Percentiles rank a stretch among this genome's conserved stretches.
Evolutionary conservation across 2,329 filamentous ascomycete species (phyloP).

Genomic region (Colletotrichum cuscutae): DNA sequence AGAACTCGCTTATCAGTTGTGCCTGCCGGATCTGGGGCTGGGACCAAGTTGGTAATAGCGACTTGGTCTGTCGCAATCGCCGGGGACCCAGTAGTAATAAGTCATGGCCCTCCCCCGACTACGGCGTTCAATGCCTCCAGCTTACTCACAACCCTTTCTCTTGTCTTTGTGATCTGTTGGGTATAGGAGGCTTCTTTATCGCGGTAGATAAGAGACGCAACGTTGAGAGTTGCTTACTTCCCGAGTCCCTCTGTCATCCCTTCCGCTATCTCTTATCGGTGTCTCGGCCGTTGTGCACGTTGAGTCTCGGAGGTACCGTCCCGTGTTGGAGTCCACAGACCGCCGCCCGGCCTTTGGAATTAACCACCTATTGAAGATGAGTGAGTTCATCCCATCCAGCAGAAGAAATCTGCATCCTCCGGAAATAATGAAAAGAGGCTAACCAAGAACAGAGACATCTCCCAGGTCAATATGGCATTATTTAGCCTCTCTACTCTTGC

Average conservation of each 20-base stretch:
- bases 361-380: slow-evolving; percentile 16
- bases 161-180: background rate
- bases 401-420: background rate
- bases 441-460: background rate
- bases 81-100: slow-evolving; percentile 29
- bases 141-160: background rate
- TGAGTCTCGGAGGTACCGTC: slow-evolving; percentile 23
- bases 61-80: slow-evolving; percentile 25
- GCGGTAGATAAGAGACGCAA: background rate
- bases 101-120: slow-evolving; percentile 29
- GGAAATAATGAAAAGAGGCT: background rate
- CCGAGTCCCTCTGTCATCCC: background rate
- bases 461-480: slow-evolving; percentile 2
- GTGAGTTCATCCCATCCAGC: slow-evolving; percentile 33
- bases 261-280: slow-evolving; percentile 19
- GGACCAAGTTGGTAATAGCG: slow-evolving; percentile 22
- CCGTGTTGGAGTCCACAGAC: slow-evolving; percentile 14
- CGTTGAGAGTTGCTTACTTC: background rate
- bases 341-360: background rate
- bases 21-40: slow-evolving; percentile 22
- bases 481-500: slow-evolving; percentile 10
- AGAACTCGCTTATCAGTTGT: slow-evolving; percentile 29
- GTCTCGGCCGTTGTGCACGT: slow-evolving; percentile 16
- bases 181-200: background rate
- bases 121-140: slow-evolving; percentile 17